phyloP scores from a whole-genome alignment of 192 early-diverging fungal genomes.

The Umbelopsis sp. region DNA sequence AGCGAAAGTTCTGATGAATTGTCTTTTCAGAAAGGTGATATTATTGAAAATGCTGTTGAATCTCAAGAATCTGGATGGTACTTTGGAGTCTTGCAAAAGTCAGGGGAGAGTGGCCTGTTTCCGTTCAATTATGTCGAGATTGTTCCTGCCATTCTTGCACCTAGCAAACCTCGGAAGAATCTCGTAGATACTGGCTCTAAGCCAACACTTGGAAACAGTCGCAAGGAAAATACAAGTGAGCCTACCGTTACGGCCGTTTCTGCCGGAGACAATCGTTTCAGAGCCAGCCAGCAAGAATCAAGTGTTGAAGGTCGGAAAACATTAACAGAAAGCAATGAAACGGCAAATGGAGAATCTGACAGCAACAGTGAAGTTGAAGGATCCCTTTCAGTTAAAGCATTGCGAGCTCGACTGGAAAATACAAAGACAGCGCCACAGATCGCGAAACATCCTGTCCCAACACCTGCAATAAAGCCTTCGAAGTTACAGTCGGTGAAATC shows the following conservation, averaged over 20 bases:
- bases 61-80: conserved; percentile 54
- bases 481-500: not conserved
- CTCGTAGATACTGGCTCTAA: not conserved
- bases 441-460: not conserved
- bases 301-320: not conserved
- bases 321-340: not conserved
- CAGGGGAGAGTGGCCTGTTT: conserved; percentile 46
- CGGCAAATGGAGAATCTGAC: not conserved
- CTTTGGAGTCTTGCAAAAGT: conserved; percentile 40
- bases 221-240: not conserved
- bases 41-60: conserved; percentile 41
- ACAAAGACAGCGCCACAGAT: not conserved
- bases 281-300: too few species aligned
- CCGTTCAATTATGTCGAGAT: conserved; percentile 59
- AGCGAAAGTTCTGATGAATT: conserved; percentile 48
- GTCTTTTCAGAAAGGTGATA: conserved; percentile 48
- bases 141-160: not conserved
- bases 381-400: conserved; percentile 5
- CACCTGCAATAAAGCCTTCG: not conserved
- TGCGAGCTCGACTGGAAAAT: not conserved
- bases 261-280: too few species aligned
- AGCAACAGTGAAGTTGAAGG: not conserved
- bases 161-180: not conserved
- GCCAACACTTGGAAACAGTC: not conserved
- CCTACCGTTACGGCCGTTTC: too few species aligned